A percentile compares a stretch with the other conserved stretches of the same genome.
phyloP scores from a whole-genome alignment of 176 grass and related monocot species.

The Secale cereale region DNA sequence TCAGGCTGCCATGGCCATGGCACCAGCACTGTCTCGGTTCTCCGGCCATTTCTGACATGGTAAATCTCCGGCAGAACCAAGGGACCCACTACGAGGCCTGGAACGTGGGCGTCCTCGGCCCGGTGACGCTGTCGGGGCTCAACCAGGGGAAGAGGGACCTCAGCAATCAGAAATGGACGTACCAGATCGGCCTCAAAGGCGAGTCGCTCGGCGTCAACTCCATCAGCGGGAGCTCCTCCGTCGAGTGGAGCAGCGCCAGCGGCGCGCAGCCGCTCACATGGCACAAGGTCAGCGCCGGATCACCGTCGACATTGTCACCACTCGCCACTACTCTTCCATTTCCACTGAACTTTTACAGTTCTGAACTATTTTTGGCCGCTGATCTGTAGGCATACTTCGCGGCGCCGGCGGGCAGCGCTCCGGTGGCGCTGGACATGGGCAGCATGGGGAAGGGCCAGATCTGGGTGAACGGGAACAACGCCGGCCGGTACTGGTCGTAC shows the following conservation, averaged over 20 bases:
- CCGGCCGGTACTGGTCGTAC: conserved; percentile 91
- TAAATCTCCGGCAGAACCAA: conserved; percentile 45
- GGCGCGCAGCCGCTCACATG: conserved; percentile 69
- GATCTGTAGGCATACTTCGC: conserved; percentile 65
- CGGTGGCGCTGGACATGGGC: conserved; percentile 82
- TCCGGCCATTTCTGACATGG: background rate
- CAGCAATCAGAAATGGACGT: conserved; percentile 80
- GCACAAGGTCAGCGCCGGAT: conserved; percentile 78
- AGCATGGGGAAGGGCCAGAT: conserved; percentile 96
- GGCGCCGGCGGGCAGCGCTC: conserved; percentile 61
- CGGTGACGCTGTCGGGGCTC: conserved; percentile 69
- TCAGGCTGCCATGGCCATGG: background rate
- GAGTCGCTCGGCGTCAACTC: conserved; percentile 60
- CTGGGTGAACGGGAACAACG: conserved; percentile 81
- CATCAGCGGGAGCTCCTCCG: conserved; percentile 64
- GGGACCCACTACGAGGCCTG: conserved; percentile 78
- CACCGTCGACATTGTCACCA: background rate
- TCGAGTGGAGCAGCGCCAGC: conserved; percentile 59
- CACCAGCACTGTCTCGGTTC: too few species aligned
- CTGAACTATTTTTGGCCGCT: background rate
- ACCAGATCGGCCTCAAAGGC: conserved; percentile 83
- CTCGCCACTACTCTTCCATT: background rate
- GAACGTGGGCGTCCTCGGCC: conserved; percentile 94
- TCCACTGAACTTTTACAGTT: background rate
- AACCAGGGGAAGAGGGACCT: conserved; percentile 85